Conservation (phyloP, 1,284 basidiomycete genomes). For the Ustilago crameri region DNA sequence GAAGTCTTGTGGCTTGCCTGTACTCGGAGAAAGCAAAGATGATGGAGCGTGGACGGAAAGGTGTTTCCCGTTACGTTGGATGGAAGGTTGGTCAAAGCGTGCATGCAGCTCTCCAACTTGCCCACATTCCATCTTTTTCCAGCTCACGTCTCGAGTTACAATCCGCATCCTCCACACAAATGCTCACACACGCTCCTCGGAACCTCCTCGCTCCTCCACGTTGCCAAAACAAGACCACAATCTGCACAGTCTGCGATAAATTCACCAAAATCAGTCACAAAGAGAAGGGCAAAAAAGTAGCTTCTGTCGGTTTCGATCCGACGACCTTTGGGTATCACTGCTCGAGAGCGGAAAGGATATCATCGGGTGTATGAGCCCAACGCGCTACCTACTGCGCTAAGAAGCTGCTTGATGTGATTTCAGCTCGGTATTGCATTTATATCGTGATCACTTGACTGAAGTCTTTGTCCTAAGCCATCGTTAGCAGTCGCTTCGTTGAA, state of each 20-base stretch:
- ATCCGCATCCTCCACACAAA: neutral
- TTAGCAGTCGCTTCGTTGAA: too few species aligned
- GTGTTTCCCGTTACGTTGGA: neutral
- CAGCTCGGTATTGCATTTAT: constrained; percentile 6
- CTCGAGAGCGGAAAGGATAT: constrained; percentile 34
- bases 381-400: constrained; percentile 52
- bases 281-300: constrained; percentile 34
- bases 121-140: too few species aligned
- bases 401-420: constrained; percentile 19
- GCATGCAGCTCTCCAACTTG: too few species aligned
- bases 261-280: neutral
- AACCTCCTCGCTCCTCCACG: neutral
- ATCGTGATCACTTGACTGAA: neutral
- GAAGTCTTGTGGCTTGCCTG: neutral
- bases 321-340: constrained; percentile 55
- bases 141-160: neutral
- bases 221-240: neutral
- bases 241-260: neutral
- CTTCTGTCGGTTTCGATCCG: constrained; percentile 57
- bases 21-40: neutral
- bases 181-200: too few species aligned
- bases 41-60: constrained; percentile 2
- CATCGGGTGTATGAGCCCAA: constrained; percentile 47
- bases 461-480: too few species aligned
- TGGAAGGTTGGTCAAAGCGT: constrained; percentile 9